Base-by-base conservation (phyloP, 2,329 filamentous ascomycete genomes). In the Falciphora oryzae region DNA sequence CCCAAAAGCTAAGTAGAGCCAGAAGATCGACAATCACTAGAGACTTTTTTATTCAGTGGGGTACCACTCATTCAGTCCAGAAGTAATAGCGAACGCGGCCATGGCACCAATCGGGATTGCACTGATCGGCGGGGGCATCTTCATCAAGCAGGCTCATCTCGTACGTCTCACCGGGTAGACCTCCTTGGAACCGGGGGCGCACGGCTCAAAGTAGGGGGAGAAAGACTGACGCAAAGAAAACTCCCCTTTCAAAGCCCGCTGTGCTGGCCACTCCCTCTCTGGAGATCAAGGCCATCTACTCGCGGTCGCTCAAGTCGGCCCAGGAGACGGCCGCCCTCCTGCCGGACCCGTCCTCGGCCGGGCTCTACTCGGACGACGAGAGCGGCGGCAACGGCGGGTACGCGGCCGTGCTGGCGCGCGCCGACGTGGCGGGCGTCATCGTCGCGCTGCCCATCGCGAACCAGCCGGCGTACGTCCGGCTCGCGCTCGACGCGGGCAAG, bases 201-300 rank as follows among this genome's bases (percentile, higher is more conserved):
- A 4, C 14, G 16, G 14, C 35, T 18, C 14, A n/a, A 13, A 53
- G 10, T 18, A 53, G 22, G 10, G 8, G 10, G 22, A 53, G 22
- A 11, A 5, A 1, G 7, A 61, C 28, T 53, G 38, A 62, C 60
- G 29, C 25, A 4, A 53, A 74, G 71, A 73, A 65, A 22, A 1
- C 2, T 22, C 4, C 38, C 38, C 44, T n/a, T n/a, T 73, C 73
- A 62, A 71, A 75, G 59, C 88, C 88, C 16, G 88, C 88, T 59
- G 82, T 91, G 63, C 76, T 83, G 68, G 80, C 82, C 32, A 79
- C 76, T 64, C 72, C 79, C 11, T 64, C 71, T 53, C 75, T 90
- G 14, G 73, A 75, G 16, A 80, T 91, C 68, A 89, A 86, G 75
- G 86, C 87, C 28, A 79, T 89, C 68, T 91, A 88, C 75, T 89